These are phyloP conservation scores for Ulmus americana DNA, from an alignment of 331 rosid genomes.

Conservation along the genomic window DNA sequence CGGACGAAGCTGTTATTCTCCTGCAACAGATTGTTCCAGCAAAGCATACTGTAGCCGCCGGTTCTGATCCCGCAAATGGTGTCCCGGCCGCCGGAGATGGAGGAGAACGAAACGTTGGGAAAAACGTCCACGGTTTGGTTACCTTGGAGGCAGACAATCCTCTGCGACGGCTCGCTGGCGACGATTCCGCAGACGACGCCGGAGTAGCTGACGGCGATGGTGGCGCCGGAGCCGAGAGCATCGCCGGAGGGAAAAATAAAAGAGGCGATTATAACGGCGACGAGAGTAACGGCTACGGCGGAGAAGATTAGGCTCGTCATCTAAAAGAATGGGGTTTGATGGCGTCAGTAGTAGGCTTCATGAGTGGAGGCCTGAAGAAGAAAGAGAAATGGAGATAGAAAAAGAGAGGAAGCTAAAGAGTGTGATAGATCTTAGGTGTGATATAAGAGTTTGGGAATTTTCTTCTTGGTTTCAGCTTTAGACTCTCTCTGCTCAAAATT, in stretches of 20 bases:
- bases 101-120: constrained; percentile 52
- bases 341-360: constrained; percentile 31
- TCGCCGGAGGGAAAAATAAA: neutral
- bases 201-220: constrained; percentile 59
- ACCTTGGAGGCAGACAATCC: constrained; percentile 53
- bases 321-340: constrained; percentile 22
- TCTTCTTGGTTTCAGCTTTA: constrained; percentile 2
- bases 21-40: constrained; percentile 50
- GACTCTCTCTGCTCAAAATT: neutral
- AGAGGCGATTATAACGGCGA: constrained; percentile 13
- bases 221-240: constrained; percentile 71
- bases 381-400: constrained; percentile 14
- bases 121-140: constrained; percentile 27
- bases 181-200: constrained; percentile 71
- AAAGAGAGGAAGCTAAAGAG: constrained; percentile 14
- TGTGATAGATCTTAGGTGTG: neutral
- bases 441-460: neutral
- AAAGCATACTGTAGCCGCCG: constrained; percentile 57
- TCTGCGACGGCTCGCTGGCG: constrained; percentile 31
- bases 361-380: constrained; percentile 40
- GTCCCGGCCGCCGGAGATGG: constrained; percentile 67
- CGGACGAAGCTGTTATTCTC: constrained; percentile 15
- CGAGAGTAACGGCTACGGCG: constrained; percentile 16
- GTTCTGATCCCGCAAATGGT: constrained; percentile 68
- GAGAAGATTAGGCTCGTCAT: constrained; percentile 55